These are phyloP conservation scores for Pyrenochaeta sp. DNA, from an alignment of 2,329 filamentous ascomycete genomes.

Conservation along the genomic window DNA sequence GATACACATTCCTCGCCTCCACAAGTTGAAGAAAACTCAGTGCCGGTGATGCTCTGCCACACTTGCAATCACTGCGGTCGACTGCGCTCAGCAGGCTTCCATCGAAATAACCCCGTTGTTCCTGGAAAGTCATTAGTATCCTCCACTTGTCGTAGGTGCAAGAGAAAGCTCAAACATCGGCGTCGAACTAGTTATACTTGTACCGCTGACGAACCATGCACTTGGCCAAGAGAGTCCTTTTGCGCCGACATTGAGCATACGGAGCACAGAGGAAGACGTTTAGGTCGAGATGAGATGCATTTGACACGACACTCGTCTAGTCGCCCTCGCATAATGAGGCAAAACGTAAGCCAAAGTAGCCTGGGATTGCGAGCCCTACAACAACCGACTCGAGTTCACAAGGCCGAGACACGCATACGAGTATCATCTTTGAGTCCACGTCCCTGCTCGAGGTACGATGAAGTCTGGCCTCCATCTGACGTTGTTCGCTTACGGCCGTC, in stretches of 20 bases:
- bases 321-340: conserved; percentile 22
- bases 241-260: conserved; percentile 23
- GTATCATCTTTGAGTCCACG: conserved; percentile 32
- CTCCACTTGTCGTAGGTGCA: conserved; percentile 42
- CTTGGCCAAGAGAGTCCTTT: conserved; percentile 33
- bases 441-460: conserved; percentile 24
- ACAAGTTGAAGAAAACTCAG: conserved; percentile 20
- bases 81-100: conserved; percentile 45
- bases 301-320: conserved; percentile 25
- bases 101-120: conserved; percentile 46
- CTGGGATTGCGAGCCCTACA: conserved; percentile 37
- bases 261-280: conserved; percentile 33
- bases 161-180: conserved; percentile 30
- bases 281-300: conserved; percentile 29
- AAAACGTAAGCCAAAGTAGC: conserved; percentile 27
- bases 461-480: conserved; percentile 29
- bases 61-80: conserved; percentile 45
- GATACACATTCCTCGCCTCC: conserved; percentile 4
- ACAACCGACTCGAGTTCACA: conserved; percentile 17
- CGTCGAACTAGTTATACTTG: conserved; percentile 28
- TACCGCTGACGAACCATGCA: conserved; percentile 33
- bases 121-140: conserved; percentile 37
- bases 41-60: conserved; percentile 42
- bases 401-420: conserved; percentile 17
- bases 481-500: conserved; percentile 15